phyloP scores from a whole-genome alignment of 78 protist species.

The Speleostelium caveatum region DNA sequence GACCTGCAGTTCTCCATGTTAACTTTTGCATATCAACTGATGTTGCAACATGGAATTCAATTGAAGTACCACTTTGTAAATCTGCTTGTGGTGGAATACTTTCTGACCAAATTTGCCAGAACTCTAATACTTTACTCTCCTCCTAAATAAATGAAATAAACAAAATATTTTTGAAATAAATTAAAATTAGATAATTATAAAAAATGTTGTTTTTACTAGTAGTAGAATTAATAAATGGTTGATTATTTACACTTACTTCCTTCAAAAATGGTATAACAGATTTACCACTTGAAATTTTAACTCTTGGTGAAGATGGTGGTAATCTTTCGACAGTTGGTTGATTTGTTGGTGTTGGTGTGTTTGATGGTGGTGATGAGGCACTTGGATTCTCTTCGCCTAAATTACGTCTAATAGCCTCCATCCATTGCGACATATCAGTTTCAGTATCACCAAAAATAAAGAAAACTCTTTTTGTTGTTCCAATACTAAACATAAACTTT shows the following conservation, averaged over 20 bases:
- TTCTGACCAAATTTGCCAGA: constrained; percentile 84
- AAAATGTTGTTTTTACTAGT: neutral
- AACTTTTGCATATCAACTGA: constrained; percentile 86
- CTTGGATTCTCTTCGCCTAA: constrained; percentile 27
- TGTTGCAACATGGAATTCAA: constrained; percentile 84
- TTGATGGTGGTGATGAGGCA: constrained; percentile 1
- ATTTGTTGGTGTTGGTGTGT: constrained; percentile 6
- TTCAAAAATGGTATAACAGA: constrained; percentile 54
- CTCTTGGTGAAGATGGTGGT: constrained; percentile 40
- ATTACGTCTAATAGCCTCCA: constrained; percentile 74
- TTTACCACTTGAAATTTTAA: constrained; percentile 62
- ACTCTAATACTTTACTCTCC: constrained; percentile 67
- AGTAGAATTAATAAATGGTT: too few species aligned
- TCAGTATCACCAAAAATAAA: constrained; percentile 75
- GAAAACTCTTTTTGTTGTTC: constrained; percentile 69
- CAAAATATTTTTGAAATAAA: too few species aligned
- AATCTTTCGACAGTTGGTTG: neutral
- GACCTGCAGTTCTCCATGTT: constrained; percentile 88
- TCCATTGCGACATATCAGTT: constrained; percentile 80
- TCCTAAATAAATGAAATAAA: constrained; percentile 9
- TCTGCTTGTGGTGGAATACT: constrained; percentile 80
- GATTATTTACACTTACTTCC: constrained; percentile 34
- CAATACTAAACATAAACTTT: constrained; percentile 72
- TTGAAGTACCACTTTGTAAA: constrained; percentile 70
- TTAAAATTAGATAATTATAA: too few species aligned